A percentile compares a stretch with the other conserved stretches of the same genome.
These are phyloP conservation scores for Hibiscus tridactylites DNA, from an alignment of 345 rosid genomes.

Conservation along the genomic window DNA sequence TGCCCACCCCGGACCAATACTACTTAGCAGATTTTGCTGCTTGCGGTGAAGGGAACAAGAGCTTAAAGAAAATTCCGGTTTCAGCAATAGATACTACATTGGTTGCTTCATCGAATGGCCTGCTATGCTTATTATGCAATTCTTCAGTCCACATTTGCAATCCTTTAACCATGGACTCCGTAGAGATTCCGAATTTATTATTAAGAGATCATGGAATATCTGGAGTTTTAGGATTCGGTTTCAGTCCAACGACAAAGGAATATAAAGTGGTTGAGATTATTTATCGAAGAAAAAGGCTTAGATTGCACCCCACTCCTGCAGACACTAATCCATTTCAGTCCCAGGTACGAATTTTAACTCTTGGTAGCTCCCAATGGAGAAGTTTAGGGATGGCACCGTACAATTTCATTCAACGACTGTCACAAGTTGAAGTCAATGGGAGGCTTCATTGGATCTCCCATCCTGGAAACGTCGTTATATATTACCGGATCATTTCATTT, in stretches of 20 bases:
- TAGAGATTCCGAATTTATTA: slow-evolving; percentile 31
- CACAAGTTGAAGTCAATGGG: slow-evolving; percentile 60
- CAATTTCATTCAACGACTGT: slow-evolving; percentile 37
- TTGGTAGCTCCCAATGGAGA: slow-evolving; percentile 46
- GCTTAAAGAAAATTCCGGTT: slow-evolving; percentile 31
- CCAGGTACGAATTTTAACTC: slow-evolving; percentile 42
- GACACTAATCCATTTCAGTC: slow-evolving; percentile 28
- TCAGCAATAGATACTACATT: slow-evolving; percentile 22
- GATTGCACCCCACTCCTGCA: slow-evolving; percentile 9
- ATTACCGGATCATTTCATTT: slow-evolving; percentile 57
- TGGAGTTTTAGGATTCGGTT: slow-evolving; percentile 50
- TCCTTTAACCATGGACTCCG: slow-evolving; percentile 37
- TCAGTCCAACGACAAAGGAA: slow-evolving; percentile 31
- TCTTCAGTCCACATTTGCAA: slow-evolving; percentile 36
- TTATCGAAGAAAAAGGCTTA: slow-evolving; percentile 22
- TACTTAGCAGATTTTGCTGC: slow-evolving; percentile 35
- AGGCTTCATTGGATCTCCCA: slow-evolving; percentile 67
- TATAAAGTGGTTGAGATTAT: slow-evolving; percentile 57
- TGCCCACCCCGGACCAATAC: slow-evolving; percentile 38
- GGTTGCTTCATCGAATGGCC: slow-evolving; percentile 54
- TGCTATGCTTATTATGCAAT: slow-evolving; percentile 37
- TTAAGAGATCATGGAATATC: slow-evolving; percentile 24
- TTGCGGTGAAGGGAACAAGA: slow-evolving; percentile 7
- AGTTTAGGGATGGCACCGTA: slow-evolving; percentile 56
- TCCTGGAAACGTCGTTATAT: slow-evolving; percentile 39